Base-by-base conservation (phyloP, 257 asterid genomes). In the Jacaranda copaia region DNA sequence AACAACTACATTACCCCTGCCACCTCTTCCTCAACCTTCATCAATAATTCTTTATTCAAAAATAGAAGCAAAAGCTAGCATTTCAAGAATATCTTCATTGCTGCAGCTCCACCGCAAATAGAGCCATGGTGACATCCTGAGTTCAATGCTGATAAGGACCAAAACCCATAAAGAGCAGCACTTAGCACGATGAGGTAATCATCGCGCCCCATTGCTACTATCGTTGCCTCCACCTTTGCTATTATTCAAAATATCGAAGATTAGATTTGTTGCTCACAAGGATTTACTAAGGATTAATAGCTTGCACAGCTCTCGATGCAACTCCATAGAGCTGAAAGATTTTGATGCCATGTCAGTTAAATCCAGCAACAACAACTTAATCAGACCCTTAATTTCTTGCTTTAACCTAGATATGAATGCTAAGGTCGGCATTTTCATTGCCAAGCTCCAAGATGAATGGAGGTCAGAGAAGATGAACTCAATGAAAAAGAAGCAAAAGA, bases 371-470 rank as follows among this genome's bases (percentile, higher is more conserved):
- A 82, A 81, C 43, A 92, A 86, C 72, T 62, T 71, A 59, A 77
- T 75, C 4, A 88, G 89, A 73, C 82, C 87, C 40, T 81, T 89
- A 35, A 79, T 81, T 57, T 39, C 36, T 48, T 89, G 92, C 68
- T 88, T 92, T 1, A 89, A 90, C 81, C 94, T 92, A 25, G 94
- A 89, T 70, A 92, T 89, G 13, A 85, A 89, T 61, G 20, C 72
- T 18, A 85, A 89, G 76, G 94, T 92, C 4, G 92, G 81, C 56
- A 63, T 38, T 75, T 89, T 87, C 77, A 89, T 89, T 25, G 32
- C 92, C 8, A 77, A 88, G 84, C 87, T 75, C 18, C 81, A 82
- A 69, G 87, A 78, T 68, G 92, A 85, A 56, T 89, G 94, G 92
- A 84, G 84, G 75, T 42, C 83, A 63, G 94, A 89, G 72, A 89